phyloP scores from a whole-genome alignment of 2,329 filamentous ascomycete species.

The Ophiocordyceps polyrhachis-furcata region DNA sequence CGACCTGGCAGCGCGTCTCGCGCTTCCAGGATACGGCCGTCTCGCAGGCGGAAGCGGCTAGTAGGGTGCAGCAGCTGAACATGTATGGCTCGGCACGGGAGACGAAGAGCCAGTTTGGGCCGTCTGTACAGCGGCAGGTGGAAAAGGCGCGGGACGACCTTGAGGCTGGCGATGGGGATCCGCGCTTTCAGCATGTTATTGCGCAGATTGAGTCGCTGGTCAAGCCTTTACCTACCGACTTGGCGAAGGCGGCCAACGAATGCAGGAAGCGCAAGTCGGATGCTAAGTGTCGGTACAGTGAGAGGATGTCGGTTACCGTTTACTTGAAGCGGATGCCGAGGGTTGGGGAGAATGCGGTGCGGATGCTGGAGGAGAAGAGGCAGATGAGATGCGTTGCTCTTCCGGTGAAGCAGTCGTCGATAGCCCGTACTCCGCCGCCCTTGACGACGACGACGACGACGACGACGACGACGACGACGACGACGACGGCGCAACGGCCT shows the following conservation, averaged over 20 bases:
- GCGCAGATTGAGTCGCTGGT: conserved; percentile 25
- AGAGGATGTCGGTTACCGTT: conserved; percentile 22
- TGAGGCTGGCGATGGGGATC: conserved; percentile 15
- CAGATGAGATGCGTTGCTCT: conserved; percentile 1
- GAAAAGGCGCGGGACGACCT: conserved; percentile 19
- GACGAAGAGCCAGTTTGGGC: conserved; percentile 19
- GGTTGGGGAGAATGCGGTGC: conserved; percentile 11
- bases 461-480: too few species aligned
- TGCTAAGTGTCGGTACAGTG: conserved; percentile 9
- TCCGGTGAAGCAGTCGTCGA: background rate
- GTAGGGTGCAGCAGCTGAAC: conserved; percentile 19
- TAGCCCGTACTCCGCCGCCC: too few species aligned
- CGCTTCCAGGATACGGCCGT: conserved; percentile 16
- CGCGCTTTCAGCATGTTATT: conserved; percentile 20
- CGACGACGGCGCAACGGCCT: too few species aligned
- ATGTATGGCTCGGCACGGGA: conserved; percentile 11
- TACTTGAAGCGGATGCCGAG: conserved; percentile 26
- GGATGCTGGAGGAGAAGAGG: conserved; percentile 9
- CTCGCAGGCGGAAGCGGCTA: conserved; percentile 17
- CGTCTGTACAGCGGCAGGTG: conserved; percentile 22
- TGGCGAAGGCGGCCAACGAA: conserved; percentile 2
- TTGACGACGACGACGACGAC: too few species aligned
- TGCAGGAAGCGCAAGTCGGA: conserved; percentile 5
- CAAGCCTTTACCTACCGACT: conserved; percentile 8
- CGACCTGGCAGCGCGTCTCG: conserved; percentile 22